Percentiles rank a stretch among this genome's conserved stretches.
Conservation (phyloP, 1,139 yeast species). For the Yamadazyma atlantica region DNA sequence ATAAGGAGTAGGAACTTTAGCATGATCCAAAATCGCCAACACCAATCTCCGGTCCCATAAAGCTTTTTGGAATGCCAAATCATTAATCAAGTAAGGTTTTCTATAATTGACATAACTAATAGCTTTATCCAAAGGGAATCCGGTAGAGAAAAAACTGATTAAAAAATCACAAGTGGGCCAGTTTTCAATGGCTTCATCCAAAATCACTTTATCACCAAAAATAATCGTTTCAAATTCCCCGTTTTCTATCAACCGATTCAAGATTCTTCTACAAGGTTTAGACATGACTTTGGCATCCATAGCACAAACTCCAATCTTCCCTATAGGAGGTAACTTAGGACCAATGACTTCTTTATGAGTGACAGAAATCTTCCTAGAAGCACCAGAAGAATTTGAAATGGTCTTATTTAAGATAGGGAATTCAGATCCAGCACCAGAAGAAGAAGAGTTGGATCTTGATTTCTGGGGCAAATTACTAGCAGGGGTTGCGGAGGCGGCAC, state of each 20-base stretch:
- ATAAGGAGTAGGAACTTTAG: constrained; percentile 83
- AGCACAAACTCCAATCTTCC: constrained; percentile 97
- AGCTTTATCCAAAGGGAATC: constrained; percentile 96
- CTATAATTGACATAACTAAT: constrained; percentile 85
- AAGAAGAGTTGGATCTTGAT: constrained; percentile 25
- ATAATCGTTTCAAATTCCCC: constrained; percentile 97
- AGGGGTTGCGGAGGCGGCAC: not conserved
- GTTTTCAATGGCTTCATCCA: constrained; percentile 89
- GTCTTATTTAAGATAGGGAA: constrained; percentile 31
- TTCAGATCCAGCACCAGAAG: constrained; percentile 19
- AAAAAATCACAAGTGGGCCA: constrained; percentile 99
- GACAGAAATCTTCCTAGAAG: constrained; percentile 47
- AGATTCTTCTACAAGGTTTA: constrained; percentile 90
- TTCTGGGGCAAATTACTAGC: constrained; percentile 9
- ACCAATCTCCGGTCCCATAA: constrained; percentile 96
- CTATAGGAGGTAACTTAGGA: constrained; percentile 68
- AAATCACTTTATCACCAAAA: constrained; percentile 94
- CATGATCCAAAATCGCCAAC: constrained; percentile 74
- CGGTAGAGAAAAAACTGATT: constrained; percentile 89
- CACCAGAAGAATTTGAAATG: constrained; percentile 38
- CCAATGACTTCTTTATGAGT: constrained; percentile 38
- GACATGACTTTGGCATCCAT: constrained; percentile 97
- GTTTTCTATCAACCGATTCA: constrained; percentile 82
- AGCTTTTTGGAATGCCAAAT: constrained; percentile 85
- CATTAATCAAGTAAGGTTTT: constrained; percentile 88